Conservation (phyloP, 306 rosid genomes). For the Heteromeles arbutifolia region DNA sequence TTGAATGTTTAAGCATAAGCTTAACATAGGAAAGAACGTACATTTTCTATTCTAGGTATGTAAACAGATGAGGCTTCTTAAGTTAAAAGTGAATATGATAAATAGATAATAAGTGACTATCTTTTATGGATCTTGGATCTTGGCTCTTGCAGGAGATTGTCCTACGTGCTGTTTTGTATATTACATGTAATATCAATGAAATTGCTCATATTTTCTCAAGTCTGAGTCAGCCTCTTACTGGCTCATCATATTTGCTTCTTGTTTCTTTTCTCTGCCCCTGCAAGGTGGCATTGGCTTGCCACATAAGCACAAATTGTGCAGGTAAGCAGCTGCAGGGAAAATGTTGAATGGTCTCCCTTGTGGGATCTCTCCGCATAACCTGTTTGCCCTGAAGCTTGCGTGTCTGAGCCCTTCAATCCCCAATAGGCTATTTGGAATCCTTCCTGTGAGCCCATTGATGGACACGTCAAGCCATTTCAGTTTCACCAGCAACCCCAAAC, state of each 20-base stretch:
- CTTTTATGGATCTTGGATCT: not conserved
- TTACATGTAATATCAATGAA: not conserved
- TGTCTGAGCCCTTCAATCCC: constrained; percentile 57
- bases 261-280: constrained; percentile 16
- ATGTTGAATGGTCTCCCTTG: constrained; percentile 76
- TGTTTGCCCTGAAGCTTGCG: constrained; percentile 83
- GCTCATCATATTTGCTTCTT: constrained; percentile 23
- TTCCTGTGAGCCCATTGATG: constrained; percentile 65
- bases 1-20: not conserved
- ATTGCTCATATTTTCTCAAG: constrained; percentile 17
- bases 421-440: constrained; percentile 66
- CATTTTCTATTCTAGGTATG: not conserved
- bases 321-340: constrained; percentile 75
- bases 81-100: not conserved
- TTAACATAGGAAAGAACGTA: not conserved
- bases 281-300: constrained; percentile 90
- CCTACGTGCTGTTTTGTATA: not conserved
- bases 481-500: constrained; percentile 49
- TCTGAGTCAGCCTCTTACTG: constrained; percentile 59
- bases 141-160: not conserved
- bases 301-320: constrained; percentile 82
- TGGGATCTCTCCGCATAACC: constrained; percentile 88
- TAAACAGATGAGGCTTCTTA: not conserved
- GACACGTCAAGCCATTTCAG: constrained; percentile 91
- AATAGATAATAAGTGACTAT: not conserved